Base-by-base conservation (phyloP, 495 filamentous ascomycete species). In the Trichocladium uniseriatum region DNA sequence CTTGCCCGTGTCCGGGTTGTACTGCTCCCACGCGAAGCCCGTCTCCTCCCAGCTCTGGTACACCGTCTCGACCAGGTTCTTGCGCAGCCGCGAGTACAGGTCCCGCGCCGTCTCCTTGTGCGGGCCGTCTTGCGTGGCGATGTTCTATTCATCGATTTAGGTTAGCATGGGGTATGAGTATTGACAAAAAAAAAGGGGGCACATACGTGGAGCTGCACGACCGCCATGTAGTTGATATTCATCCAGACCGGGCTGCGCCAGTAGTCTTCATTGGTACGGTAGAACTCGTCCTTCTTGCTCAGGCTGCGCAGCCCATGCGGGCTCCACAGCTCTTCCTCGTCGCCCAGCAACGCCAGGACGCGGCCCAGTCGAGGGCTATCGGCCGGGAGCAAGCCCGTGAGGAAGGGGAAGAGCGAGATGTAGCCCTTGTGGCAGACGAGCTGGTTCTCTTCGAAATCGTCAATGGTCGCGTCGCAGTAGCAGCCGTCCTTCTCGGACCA, bases 11-110 rank as follows among this genome's bases (percentile, higher is more conserved):
- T 95, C 87, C 0, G 91, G 86, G 65, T 95, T 89, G 68, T 96
- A 98, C 68, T 98, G 92, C 64, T 98, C 92, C 94, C 94, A 98
- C 9, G 94, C 92, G 66, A 96, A 98, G 15, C 91, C 89, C 0
- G 92, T 98, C 52, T 84, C 76, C 62, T 82, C 74, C 92, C 92
- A 98, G 60, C 81, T 78, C 32, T 79, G 71, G 72, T 84, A 96
- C 43, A 98, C 86, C 22, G 89, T 96, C 39, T 89, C 77, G 28
- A 97, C 87, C 35, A 98, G 68, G 59, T 94, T 96, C 57, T 76
- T 77, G 31, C 92, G 80, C 22, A 98, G 77, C 1, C 77, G 66
- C 20, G 72, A 79, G 66, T 95, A 97, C 45, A 95, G 75, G 32
- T 78, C 73, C n/a, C 69, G 69, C 13, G 91, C 87, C 38, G 79